These are phyloP conservation scores for Penicillium roqueforti DNA, from an alignment of 495 filamentous ascomycete genomes.

Conservation along the genomic window DNA sequence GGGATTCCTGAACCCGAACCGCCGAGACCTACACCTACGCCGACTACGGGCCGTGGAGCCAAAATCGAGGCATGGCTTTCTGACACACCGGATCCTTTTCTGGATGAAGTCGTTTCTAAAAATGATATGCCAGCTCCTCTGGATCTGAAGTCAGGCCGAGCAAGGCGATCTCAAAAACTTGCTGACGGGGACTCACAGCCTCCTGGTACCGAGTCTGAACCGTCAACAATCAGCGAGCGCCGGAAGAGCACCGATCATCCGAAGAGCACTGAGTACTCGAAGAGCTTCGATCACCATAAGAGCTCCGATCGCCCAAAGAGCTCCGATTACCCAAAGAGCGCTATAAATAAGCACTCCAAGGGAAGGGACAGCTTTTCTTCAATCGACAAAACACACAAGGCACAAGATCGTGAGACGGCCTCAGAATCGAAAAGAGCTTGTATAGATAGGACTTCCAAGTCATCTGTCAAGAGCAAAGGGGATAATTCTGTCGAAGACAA, in stretches of 20 bases:
- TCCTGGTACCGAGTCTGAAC: conserved; percentile 19
- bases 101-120: conserved; percentile 45
- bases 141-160: conserved; percentile 35
- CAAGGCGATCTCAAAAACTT: conserved; percentile 25
- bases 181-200: conserved; percentile 17
- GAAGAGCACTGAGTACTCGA: conserved; percentile 28
- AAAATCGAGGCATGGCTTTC: conserved; percentile 77
- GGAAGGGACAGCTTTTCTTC: conserved; percentile 20
- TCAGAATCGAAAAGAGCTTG: conserved; percentile 10
- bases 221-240: conserved; percentile 24
- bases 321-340: conserved; percentile 18
- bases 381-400: conserved; percentile 13
- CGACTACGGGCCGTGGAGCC: conserved; percentile 35
- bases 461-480: conserved; percentile 6
- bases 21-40: conserved; percentile 40
- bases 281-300: too few species aligned
- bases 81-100: conserved; percentile 67
- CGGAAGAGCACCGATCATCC: conserved; percentile 20
- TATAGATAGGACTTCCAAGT: conserved; percentile 2
- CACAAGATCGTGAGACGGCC: conserved; percentile 6
- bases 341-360: conserved; percentile 25
- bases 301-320: too few species aligned
- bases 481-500: conserved; percentile 20
- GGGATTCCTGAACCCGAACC: conserved; percentile 48
- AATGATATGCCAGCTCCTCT: conserved; percentile 44